Evolutionary conservation across 352 stramenopile species (phyloP).

Genomic region (Phytophthora foliorum): DNA sequence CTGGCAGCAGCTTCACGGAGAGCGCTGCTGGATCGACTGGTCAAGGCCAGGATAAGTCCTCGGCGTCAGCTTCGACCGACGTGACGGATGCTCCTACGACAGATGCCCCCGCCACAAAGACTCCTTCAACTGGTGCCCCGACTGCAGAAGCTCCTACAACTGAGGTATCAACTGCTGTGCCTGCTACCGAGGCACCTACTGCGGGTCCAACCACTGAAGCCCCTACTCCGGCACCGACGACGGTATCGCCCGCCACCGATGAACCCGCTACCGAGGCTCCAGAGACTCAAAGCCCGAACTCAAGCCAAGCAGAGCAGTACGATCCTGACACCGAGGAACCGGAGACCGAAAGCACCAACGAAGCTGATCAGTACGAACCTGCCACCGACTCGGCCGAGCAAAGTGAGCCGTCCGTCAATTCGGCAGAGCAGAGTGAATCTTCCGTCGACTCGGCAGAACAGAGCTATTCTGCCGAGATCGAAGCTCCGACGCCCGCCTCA

Average conservation of each 20-base stretch:
- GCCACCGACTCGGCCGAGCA: conserved; percentile 14
- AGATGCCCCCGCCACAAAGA: conserved; percentile 15
- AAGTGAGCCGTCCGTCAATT: conserved; percentile 11
- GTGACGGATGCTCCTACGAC: conserved; percentile 11
- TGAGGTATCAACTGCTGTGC: conserved; percentile 3
- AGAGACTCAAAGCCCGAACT: conserved; percentile 9
- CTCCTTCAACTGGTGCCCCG: conserved; percentile 14
- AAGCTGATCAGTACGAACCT: conserved; percentile 9
- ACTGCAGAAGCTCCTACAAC: too few species aligned
- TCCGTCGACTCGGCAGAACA: not conserved
- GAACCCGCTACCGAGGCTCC: conserved; percentile 1
- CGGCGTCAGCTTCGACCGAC: conserved; percentile 15
- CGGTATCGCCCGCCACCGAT: conserved; percentile 10
- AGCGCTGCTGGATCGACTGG: conserved; percentile 13
- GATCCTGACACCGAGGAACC: conserved; percentile 4
- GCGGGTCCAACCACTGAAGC: not conserved
- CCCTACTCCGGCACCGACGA: conserved; percentile 18
- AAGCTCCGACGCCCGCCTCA: conserved; percentile 27
- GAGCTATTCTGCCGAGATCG: conserved; percentile 2
- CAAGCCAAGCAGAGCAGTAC: not conserved
- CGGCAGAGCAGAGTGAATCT: conserved; percentile 15
- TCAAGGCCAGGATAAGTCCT: conserved; percentile 8
- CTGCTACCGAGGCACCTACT: conserved; percentile 15
- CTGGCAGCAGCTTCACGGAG: conserved; percentile 28
- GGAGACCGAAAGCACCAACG: conserved; percentile 11